Evolutionary conservation across 2,329 filamentous ascomycete species (phyloP).

Genomic region (Monilinia laxa): DNA sequence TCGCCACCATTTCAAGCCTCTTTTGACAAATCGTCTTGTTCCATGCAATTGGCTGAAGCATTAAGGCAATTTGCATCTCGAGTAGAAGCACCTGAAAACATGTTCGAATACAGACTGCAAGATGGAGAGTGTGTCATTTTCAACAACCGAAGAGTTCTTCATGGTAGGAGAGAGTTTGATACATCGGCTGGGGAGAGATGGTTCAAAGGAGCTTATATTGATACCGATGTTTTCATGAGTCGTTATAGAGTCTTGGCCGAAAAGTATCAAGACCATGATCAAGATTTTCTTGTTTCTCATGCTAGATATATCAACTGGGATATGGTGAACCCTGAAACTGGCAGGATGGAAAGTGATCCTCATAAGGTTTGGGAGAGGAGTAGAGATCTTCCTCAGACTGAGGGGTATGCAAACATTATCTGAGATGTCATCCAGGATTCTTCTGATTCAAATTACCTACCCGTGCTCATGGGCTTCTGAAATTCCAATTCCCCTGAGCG

Average conservation of each 20-base stretch:
- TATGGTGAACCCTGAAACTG: slow-evolving; percentile 14
- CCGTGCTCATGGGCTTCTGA: not conserved
- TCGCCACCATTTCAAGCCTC: slow-evolving; percentile 76
- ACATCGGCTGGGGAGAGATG: slow-evolving; percentile 65
- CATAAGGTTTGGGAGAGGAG: slow-evolving; percentile 18
- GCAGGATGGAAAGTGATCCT: slow-evolving; percentile 22
- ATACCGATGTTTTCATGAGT: slow-evolving; percentile 60
- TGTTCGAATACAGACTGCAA: slow-evolving; percentile 70
- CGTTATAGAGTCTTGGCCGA: slow-evolving; percentile 45
- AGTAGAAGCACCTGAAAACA: slow-evolving; percentile 48
- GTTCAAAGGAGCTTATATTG: slow-evolving; percentile 83
- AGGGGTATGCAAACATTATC: slow-evolving; percentile 17
- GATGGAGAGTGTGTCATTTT: slow-evolving; percentile 93
- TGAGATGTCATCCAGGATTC: not conserved
- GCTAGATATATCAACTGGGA: slow-evolving; percentile 18
- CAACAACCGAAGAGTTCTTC: slow-evolving; percentile 80
- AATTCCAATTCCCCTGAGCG: not conserved
- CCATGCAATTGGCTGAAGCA: not conserved
- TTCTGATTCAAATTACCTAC: not conserved
- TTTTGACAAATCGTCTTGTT: not conserved
- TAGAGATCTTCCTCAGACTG: slow-evolving; percentile 17
- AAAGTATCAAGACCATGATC: slow-evolving; percentile 18
- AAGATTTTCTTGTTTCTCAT: slow-evolving; percentile 3
- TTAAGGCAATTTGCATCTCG: slow-evolving; percentile 13
- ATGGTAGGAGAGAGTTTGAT: slow-evolving; percentile 78